phyloP scores from a whole-genome alignment of 352 stramenopile species.

The Halophytophthora polymorphica region DNA sequence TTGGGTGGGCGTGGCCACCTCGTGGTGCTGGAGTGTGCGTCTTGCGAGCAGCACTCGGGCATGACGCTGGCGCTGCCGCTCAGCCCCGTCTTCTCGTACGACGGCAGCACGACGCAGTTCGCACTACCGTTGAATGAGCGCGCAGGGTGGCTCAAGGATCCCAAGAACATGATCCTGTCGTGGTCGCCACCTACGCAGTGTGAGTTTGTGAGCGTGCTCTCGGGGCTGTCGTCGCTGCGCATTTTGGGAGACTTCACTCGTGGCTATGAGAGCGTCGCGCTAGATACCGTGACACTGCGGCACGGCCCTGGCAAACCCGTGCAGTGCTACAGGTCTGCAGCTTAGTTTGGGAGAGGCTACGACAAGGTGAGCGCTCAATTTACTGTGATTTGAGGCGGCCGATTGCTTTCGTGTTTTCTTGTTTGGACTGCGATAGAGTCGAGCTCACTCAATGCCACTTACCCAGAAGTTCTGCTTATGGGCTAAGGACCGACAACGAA shows the following conservation, averaged over 20 bases:
- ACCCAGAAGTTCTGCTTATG: no score
- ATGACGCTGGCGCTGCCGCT: slow-evolving; percentile 86
- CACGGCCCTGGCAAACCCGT: slow-evolving; percentile 49
- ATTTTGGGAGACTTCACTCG: slow-evolving; percentile 91
- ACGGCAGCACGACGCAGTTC: slow-evolving; percentile 81
- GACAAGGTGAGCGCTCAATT: no score
- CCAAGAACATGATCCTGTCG: slow-evolving; percentile 82
- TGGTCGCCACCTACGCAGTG: slow-evolving; percentile 77
- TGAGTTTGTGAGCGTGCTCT: slow-evolving; percentile 87
- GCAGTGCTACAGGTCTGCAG: slow-evolving; percentile 27
- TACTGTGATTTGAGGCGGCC: no score
- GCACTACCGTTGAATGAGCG: slow-evolving; percentile 74
- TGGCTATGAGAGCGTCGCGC: slow-evolving; percentile 86
- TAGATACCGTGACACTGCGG: slow-evolving; percentile 79
- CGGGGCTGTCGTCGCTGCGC: slow-evolving; percentile 72
- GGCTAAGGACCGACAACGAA: no score
- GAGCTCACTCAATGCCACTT: no score
- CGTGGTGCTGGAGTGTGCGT: slow-evolving; percentile 83
- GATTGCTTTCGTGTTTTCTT: no score
- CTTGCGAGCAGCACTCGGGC: slow-evolving; percentile 78
- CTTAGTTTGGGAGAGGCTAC: slow-evolving; percentile 1
- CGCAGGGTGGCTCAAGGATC: slow-evolving; percentile 88
- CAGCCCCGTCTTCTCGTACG: slow-evolving; percentile 70
- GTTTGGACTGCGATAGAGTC: no score
- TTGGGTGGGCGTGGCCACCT: slow-evolving; percentile 53